phyloP scores from a whole-genome alignment of 768 basidiomycete genomes.

The Panus rudis region DNA sequence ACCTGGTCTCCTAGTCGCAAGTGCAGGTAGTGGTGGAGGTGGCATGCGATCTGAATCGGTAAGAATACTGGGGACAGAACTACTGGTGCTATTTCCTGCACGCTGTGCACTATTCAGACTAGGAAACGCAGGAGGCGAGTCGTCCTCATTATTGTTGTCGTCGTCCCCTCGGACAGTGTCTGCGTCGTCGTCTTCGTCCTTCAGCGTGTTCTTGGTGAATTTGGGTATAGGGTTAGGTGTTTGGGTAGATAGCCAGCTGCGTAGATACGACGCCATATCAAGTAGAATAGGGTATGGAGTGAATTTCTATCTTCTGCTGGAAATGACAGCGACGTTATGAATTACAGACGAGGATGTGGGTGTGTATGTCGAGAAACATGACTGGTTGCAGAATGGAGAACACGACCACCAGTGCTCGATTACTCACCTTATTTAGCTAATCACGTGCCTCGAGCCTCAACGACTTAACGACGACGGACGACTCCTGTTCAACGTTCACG shows the following conservation, averaged over 20 bases:
- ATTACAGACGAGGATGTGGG: too few species aligned
- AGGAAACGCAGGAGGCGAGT: conserved; percentile 70
- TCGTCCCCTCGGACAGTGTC: conserved; percentile 31
- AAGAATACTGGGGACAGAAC: conserved; percentile 38
- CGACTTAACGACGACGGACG: too few species aligned
- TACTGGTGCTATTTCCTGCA: conserved; percentile 25
- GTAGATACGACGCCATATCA: conserved; percentile 54
- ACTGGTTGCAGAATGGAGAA: too few species aligned
- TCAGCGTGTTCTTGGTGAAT: conserved; percentile 26
- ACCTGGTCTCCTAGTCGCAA: conserved; percentile 30
- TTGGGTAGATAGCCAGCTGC: conserved; percentile 41
- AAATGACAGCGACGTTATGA: too few species aligned
- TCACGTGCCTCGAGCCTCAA: too few species aligned
- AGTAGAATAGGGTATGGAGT: background rate
- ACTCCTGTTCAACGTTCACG: too few species aligned
- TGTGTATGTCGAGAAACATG: too few species aligned
- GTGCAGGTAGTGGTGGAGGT: conserved; percentile 37
- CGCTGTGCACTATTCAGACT: conserved; percentile 68
- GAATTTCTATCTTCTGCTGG: too few species aligned
- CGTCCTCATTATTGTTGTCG: conserved; percentile 40
- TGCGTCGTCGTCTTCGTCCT: conserved; percentile 30
- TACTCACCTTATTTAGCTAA: too few species aligned
- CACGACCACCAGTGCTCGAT: too few species aligned
- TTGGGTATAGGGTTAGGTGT: conserved; percentile 24
- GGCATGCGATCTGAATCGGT: conserved; percentile 47